These are phyloP conservation scores for Lepidium campestre DNA, from an alignment of 441 rosid species.

Conservation along the genomic window DNA sequence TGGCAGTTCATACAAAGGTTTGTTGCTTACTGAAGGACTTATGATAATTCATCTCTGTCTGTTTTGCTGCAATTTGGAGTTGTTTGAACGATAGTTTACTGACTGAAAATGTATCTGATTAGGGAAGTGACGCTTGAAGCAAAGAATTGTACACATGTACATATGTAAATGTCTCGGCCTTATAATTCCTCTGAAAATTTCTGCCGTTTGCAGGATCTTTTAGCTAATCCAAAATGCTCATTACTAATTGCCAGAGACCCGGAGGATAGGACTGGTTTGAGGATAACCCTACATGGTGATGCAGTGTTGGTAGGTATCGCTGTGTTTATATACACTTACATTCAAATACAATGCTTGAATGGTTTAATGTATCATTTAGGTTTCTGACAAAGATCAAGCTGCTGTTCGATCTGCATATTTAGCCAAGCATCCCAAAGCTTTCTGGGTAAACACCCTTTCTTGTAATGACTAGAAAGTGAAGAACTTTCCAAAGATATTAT, in stretches of 20 bases:
- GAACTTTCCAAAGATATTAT: background rate
- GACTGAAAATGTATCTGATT: background rate
- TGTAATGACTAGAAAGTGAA: background rate
- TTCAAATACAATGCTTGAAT: background rate
- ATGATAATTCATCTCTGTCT: background rate
- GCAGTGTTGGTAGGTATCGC: conserved; percentile 51
- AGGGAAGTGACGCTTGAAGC: background rate
- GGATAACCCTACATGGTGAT: conserved; percentile 82
- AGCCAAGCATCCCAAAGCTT: conserved; percentile 85
- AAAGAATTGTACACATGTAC: background rate
- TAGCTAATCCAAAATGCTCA: conserved; percentile 80
- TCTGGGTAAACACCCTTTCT: conserved; percentile 56
- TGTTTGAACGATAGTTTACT: background rate
- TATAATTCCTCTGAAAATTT: background rate
- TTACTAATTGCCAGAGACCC: conserved; percentile 78
- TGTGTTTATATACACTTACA: background rate
- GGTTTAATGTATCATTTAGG: conserved; percentile 33
- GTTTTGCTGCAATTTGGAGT: background rate
- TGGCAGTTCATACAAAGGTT: conserved; percentile 85
- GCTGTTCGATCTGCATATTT: conserved; percentile 66
- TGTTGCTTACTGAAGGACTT: background rate
- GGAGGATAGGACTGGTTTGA: conserved; percentile 77
- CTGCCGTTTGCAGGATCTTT: conserved; percentile 49
- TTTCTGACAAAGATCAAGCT: conserved; percentile 50
- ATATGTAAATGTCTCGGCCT: background rate